Evolutionary conservation across 371 early-diverging fungal species (phyloP), one percentile per base, ranked within the genome.

Genomic region (Haplosporangium sp.): DNA sequence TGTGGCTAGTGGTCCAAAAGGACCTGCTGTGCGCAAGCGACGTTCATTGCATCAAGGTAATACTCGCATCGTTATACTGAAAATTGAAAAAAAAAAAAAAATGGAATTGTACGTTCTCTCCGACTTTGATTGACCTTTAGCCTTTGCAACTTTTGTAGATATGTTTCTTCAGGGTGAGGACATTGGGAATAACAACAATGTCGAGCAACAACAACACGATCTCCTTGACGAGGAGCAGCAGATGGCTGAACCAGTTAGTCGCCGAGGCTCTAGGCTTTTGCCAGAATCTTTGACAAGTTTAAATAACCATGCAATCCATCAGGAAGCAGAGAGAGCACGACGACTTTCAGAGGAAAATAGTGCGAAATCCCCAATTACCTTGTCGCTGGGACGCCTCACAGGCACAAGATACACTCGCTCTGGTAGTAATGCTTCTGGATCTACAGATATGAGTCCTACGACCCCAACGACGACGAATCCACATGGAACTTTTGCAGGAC

Each of bases 41-140:
- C 69, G 59, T 4, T 69, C 77, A 27, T 62, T 77, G 55, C 69
- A 72, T 57, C 77, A 77, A 77, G 77, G 77, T 77, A 77, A 62
- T 9, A 8, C 27, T 13, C 17, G 2, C 10, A 17, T 17, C 48
- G 17, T 17, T 48, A 15, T 27, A 27, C 27, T 27, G 27, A 27
- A 27, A 27, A 27, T 27, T 27, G 27, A 27, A 27, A 27, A 27
- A 27, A 27, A 27, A 27, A 27, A 27, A 27, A 27, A 27, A 27
- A 27, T 27, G 27, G 27, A 27, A 27, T 27, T 27, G 27, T 27
- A 27, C 27, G 27, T 27, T 27, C 1, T 27, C 27, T 27, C 27
- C 27, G 27, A 27, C 27, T 27, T 27, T 27, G 27, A 27, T 27
- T 27, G 27, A 27, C 27, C 27, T 27, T 27, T 27, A 27, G 20